Evolutionary conservation across 768 basidiomycete genomes (phyloP).

Genomic region (Tricholoma matsutake): DNA sequence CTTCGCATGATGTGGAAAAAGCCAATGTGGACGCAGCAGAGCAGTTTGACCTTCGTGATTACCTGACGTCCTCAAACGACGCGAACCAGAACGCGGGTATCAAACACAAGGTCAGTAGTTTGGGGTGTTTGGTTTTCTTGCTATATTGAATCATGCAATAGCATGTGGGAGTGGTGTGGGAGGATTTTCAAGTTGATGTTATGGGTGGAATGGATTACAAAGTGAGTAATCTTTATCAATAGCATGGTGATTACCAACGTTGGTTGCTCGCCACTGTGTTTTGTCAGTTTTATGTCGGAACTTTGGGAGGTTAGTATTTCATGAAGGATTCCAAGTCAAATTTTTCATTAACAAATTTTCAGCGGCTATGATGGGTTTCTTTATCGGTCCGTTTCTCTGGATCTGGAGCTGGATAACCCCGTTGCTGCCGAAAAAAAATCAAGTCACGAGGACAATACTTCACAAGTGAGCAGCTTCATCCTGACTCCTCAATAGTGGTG

Average conservation of each 20-base stretch:
- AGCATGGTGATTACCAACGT: not conserved
- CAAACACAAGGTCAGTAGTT: constrained; percentile 49
- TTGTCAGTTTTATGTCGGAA: constrained; percentile 51
- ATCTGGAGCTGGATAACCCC: constrained; percentile 40
- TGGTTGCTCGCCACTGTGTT: not conserved
- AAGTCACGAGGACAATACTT: constrained; percentile 50
- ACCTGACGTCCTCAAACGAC: constrained; percentile 64
- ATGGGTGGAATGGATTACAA: constrained; percentile 54
- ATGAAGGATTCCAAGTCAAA: not conserved
- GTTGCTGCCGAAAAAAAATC: constrained; percentile 35
- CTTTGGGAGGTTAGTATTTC: constrained; percentile 50
- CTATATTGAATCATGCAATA: constrained; percentile 15
- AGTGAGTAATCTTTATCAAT: constrained; percentile 28
- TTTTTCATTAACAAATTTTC: not conserved
- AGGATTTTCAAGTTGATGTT: constrained; percentile 61
- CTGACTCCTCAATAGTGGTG: not conserved
- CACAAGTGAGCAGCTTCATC: constrained; percentile 42
- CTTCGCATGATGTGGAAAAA: constrained; percentile 43
- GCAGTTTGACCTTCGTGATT: constrained; percentile 64
- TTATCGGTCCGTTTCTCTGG: constrained; percentile 49
- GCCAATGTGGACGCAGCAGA: constrained; percentile 28
- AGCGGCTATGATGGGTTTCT: constrained; percentile 55
- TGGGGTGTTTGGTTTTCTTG: not conserved
- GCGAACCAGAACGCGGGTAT: constrained; percentile 64
- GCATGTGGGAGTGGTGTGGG: constrained; percentile 76